A percentile compares a stretch with the other conserved stretches of the same genome.
These are phyloP conservation scores for Albifimbria verrucaria DNA, from an alignment of 2,329 filamentous ascomycete species.

Conservation along the genomic window DNA sequence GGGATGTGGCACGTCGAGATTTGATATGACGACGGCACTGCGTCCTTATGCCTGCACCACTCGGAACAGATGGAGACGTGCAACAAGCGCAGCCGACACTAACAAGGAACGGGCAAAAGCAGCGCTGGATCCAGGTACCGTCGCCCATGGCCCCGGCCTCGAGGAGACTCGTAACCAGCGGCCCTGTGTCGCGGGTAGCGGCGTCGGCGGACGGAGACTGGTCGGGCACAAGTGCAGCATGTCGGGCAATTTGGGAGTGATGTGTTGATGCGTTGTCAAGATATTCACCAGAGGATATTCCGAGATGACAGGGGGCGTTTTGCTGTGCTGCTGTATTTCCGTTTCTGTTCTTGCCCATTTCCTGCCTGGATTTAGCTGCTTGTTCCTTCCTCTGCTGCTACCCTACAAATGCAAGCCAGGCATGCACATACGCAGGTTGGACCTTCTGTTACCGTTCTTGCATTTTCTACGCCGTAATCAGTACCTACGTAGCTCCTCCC, in stretches of 20 bases:
- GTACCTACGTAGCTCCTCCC: too few relatives aligned
- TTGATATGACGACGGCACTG: neutral
- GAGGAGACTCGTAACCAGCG: slow-evolving; percentile 24
- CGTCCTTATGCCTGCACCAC: too few relatives aligned
- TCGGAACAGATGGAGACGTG: neutral
- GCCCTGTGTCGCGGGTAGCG: slow-evolving; percentile 23
- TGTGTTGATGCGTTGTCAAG: slow-evolving; percentile 52
- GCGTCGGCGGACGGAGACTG: slow-evolving; percentile 21
- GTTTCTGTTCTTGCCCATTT: neutral
- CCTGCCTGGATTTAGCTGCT: too few relatives aligned
- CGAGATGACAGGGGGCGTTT: slow-evolving; percentile 20
- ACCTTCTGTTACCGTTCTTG: too few relatives aligned
- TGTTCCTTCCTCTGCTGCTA: too few relatives aligned
- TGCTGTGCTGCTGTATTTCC: neutral
- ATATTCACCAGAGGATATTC: slow-evolving; percentile 28
- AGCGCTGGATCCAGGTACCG: slow-evolving; percentile 26
- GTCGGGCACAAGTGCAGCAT: slow-evolving; percentile 26
- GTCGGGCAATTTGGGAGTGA: slow-evolving; percentile 22
- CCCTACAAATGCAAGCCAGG: too few relatives aligned
- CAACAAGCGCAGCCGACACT: slow-evolving; percentile 1
- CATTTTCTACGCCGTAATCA: too few relatives aligned
- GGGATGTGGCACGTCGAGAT: neutral
- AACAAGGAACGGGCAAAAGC: slow-evolving; percentile 23
- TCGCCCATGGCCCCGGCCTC: slow-evolving; percentile 8
- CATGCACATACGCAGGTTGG: too few relatives aligned